Percentiles rank a stretch among this genome's conserved stretches.
Conservation (phyloP, 1,284 basidiomycete species). For the Heliocybe sulcata region DNA sequence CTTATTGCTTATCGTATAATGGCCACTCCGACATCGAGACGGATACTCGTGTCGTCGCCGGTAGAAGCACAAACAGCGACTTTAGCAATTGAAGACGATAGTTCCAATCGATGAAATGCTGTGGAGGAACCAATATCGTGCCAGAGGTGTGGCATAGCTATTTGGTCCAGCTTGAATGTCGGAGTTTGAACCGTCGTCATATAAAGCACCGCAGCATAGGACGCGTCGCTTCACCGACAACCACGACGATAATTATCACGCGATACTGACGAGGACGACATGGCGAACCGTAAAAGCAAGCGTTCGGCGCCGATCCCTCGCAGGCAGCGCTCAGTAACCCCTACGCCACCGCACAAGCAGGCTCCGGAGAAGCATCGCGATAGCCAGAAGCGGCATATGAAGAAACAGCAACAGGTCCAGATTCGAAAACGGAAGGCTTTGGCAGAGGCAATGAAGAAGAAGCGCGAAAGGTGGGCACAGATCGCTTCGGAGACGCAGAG, state of each 20-base stretch:
- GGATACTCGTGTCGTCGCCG: too few species aligned
- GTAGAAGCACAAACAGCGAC: too few species aligned
- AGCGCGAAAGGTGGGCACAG: constrained; percentile 16
- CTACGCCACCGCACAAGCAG: background rate
- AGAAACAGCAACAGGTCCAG: background rate
- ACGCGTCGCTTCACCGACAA: too few species aligned
- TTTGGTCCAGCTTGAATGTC: background rate
- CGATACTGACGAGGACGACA: background rate
- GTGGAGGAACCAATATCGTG: too few species aligned
- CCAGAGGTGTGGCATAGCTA: too few species aligned
- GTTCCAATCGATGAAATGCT: too few species aligned
- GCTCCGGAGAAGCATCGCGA: background rate
- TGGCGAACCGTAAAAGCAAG: background rate
- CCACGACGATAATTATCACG: background rate
- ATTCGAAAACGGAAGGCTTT: background rate
- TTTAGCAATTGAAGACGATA: too few species aligned
- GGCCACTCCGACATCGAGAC: too few species aligned
- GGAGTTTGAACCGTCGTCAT: background rate
- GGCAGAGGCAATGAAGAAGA: background rate
- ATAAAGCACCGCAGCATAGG: too few species aligned
- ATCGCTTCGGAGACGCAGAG: constrained; percentile 32
- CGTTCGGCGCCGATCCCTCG: background rate
- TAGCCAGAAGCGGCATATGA: background rate
- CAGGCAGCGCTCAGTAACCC: background rate
- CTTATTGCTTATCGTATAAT: too few species aligned